These are phyloP conservation scores for Trichosanthes cucumerina DNA, from an alignment of 306 rosid genomes.

Conservation along the genomic window DNA sequence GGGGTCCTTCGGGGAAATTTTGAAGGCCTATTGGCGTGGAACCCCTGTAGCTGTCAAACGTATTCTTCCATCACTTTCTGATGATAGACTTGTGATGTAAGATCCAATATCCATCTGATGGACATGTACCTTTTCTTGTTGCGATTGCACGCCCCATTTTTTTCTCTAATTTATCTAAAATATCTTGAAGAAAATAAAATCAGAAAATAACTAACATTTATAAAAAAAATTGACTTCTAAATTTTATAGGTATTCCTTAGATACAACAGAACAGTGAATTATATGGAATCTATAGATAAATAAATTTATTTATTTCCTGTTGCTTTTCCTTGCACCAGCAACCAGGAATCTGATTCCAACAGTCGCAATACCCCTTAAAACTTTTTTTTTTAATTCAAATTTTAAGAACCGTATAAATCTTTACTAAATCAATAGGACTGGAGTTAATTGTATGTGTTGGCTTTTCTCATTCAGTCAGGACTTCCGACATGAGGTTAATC, in stretches of 20 bases:
- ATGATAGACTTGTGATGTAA: constrained; percentile 90
- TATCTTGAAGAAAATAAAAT: not conserved
- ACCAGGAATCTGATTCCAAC: not conserved
- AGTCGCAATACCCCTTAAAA: not conserved
- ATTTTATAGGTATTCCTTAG: not conserved
- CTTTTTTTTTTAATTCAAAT: not conserved
- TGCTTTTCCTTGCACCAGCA: not conserved
- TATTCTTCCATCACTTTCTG: constrained; percentile 82
- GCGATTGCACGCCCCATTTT: not conserved
- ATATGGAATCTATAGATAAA: not conserved
- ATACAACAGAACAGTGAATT: not conserved
- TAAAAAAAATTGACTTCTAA: not conserved
- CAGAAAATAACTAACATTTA: not conserved
- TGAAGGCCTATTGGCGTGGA: constrained; percentile 86
- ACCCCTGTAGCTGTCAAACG: constrained; percentile 90
- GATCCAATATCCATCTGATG: constrained; percentile 22
- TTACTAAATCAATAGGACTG: not conserved
- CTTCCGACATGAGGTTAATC: constrained; percentile 88
- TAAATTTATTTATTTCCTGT: not conserved
- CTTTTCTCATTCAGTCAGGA: constrained; percentile 62
- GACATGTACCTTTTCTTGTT: not conserved
- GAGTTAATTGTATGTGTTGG: constrained; percentile 14
- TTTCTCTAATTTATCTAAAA: not conserved
- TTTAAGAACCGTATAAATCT: not conserved
- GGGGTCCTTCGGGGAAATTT: constrained; percentile 93